Base-by-base conservation (phyloP, 331 rosid species). In the Prunus yedoensis region DNA sequence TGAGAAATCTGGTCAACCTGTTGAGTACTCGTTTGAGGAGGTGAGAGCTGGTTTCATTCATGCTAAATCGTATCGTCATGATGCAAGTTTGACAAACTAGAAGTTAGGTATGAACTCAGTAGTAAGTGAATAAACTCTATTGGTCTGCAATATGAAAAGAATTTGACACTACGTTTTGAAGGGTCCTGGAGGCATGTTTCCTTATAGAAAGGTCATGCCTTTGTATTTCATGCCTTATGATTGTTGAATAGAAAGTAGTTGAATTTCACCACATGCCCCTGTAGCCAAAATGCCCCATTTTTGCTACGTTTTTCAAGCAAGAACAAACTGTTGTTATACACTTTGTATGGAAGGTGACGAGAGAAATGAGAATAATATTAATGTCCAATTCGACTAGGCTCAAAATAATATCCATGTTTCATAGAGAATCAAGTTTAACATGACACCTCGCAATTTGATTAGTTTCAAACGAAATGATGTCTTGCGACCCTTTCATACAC, bases 1-100 rank as follows among this genome's bases (percentile, higher is more conserved):
- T 62, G 71, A 84, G 65, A 80, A 75, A 68, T 75, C 30, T 59
- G 51, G 46, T 50, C 79, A 67, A 46, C 71, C 52, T 10, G 32
- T 81, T 28, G 89, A 90, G 54, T 90, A 84, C 76, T 90, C 93
- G 1, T 84, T 87, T 52, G 93, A 92, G 82, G 94, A 87, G 83
- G 57, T 54, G 45, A 82, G 97, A 85, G 87, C 83, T 45, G 84
- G 88, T 71, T 86, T 83, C 47, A 18, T 74, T 71, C 65, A 38
- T 18, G 81, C 79, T 3, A 70, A 82, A 76, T 72, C 77, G 16
- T 49, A 11, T 49, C 2, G 53, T 49, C 16, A 49, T 1, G 53
- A 12, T 49, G 53, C 53, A 21, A 52, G 20, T 52, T 52, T 57
- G 62, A 59, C 66, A 77, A 17, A 21, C 25, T 11, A 27, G 74